Base-by-base conservation (phyloP, 495 filamentous ascomycete species). In the Terfezia claveryi region DNA sequence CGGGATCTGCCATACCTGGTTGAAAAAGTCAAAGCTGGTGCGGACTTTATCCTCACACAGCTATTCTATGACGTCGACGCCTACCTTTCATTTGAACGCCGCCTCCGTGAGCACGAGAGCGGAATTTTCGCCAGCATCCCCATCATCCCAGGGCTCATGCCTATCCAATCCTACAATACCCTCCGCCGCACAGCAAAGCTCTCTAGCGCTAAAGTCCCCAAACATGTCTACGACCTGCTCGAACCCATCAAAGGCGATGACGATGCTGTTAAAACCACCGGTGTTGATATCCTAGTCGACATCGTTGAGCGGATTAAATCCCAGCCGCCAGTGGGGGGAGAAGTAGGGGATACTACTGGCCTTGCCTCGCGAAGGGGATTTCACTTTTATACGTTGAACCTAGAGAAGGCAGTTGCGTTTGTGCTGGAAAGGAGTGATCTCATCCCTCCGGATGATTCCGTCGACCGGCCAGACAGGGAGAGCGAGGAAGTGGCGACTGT, bases 41-140 rank as follows among this genome's bases (percentile, higher is more conserved):
- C 89, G 20, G 92, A 96, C 67, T 98, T 98, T 67, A 82, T 98
- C 65, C 93, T 98, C 85, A 96, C 92, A n/a, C 91, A 98, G 65
- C 73, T 98, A 23, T 96, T 95, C 70, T 98, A 89, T 67, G 87
- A 96, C 62, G 74, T 84, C 12, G 72, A 82, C 8, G 85, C 83
- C 14, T 98, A 88, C 67, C 72, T 77, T 50, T 71, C 70, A 38
- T 96, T 87, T 66, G 89, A 94, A 71, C 72, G 71, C 57, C 75
- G 74, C 61, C 71, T 96, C 59, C 75, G 91, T 55, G 76, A 79
- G 51, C 87, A 98, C 66, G 77, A 82, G 51, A 92, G 84, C 49
- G 86, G 87, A 2, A 75, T 77, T 8, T 94, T 98, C 70, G 85
- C 84, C 68, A 80, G 77, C 20, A 86, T 96, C 44, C 79, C 82